These are phyloP conservation scores for Suillus clintonianus DNA, from an alignment of 768 basidiomycete genomes.

Conservation along the genomic window DNA sequence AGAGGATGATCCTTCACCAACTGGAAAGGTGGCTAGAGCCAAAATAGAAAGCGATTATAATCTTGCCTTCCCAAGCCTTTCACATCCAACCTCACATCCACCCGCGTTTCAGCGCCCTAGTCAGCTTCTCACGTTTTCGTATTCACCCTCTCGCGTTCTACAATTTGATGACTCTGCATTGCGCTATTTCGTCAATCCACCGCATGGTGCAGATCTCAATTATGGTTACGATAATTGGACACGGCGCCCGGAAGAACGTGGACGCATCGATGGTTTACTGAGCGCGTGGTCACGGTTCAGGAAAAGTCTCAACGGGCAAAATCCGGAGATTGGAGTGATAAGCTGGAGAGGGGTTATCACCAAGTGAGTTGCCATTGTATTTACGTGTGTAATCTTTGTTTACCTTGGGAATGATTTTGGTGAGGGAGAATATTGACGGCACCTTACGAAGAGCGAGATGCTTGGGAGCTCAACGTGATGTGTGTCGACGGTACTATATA, in stretches of 20 bases:
- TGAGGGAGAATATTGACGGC: constrained; percentile 74
- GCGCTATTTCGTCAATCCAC: constrained; percentile 72
- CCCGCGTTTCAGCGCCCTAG: constrained; percentile 70
- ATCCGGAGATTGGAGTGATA: constrained; percentile 55
- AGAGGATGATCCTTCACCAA: constrained; percentile 15
- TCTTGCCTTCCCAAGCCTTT: constrained; percentile 27
- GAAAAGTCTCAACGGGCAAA: constrained; percentile 24
- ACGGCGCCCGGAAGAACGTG: constrained; percentile 61
- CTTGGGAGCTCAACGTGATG: constrained; percentile 87
- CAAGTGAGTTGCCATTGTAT: constrained; percentile 50
- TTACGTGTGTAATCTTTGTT: constrained; percentile 8
- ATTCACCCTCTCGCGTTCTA: constrained; percentile 54
- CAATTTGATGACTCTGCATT: constrained; percentile 70
- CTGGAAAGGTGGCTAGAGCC: constrained; percentile 1
- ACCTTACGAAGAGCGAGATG: constrained; percentile 80
- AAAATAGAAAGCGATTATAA: constrained; percentile 6
- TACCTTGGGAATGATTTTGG: constrained; percentile 22
- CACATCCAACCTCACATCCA: constrained; percentile 18
- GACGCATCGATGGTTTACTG: constrained; percentile 70
- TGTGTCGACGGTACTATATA: constrained; percentile 66
- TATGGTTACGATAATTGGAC: constrained; percentile 78
- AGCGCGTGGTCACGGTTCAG: constrained; percentile 53
- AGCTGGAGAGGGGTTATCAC: constrained; percentile 86
- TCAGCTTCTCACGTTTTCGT: constrained; percentile 72
- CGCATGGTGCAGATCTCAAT: constrained; percentile 60